Percentiles rank a stretch among this genome's conserved stretches.
Evolutionary conservation across 2,329 filamentous ascomycete species (phyloP).

Genomic region (Colletotrichum lini): DNA sequence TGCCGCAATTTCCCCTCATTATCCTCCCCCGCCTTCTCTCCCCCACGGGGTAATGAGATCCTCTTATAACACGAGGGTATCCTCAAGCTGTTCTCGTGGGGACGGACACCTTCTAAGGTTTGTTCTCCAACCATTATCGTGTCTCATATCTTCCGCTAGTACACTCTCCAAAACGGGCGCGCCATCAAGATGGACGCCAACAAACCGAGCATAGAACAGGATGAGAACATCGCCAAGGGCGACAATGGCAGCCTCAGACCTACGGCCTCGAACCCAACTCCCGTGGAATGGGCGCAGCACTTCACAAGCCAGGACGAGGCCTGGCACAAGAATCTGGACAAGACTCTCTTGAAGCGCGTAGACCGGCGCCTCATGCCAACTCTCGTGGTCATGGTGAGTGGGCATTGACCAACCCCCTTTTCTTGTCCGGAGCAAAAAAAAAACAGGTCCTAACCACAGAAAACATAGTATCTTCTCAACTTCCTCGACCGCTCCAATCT

Average conservation of each 20-base stretch:
- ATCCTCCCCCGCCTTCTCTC: background rate
- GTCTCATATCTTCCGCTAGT: background rate
- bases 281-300: constrained; percentile 34
- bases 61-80: constrained; percentile 7
- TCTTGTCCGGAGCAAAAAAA: constrained; percentile 51
- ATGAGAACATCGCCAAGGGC: constrained; percentile 19
- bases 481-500: constrained; percentile 69
- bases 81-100: background rate
- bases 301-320: constrained; percentile 30
- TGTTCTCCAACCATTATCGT: background rate
- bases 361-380: constrained; percentile 66
- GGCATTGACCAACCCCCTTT: no score
- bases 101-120: background rate
- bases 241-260: constrained; percentile 14
- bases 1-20: constrained; percentile 28
- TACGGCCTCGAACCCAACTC: constrained; percentile 30
- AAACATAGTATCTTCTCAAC: constrained; percentile 59
- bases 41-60: constrained; percentile 25
- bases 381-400: constrained; percentile 64
- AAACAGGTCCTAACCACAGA: background rate
- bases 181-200: constrained; percentile 21
- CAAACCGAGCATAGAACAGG: constrained; percentile 33
- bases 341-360: constrained; percentile 62
- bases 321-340: constrained; percentile 36
- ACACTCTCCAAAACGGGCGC: background rate